phyloP scores from a whole-genome alignment of 805 yeast species.

The Ogataea saltuana region DNA sequence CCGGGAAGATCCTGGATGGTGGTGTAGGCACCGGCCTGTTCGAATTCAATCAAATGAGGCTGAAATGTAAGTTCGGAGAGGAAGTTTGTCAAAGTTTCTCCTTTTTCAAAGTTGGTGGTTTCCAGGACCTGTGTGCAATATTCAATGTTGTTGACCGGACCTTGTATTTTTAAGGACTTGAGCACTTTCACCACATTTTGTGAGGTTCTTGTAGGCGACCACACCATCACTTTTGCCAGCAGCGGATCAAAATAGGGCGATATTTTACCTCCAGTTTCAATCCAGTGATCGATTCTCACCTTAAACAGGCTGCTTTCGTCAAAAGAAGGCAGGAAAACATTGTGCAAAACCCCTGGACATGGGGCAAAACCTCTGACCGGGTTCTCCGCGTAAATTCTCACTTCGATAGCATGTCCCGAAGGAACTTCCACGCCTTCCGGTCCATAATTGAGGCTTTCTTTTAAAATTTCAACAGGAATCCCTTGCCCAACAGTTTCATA shows the following conservation, averaged over 20 bases:
- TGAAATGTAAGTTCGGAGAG: conserved; percentile 75
- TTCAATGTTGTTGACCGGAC: conserved; percentile 87
- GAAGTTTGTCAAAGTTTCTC: conserved; percentile 81
- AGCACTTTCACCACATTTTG: conserved; percentile 78
- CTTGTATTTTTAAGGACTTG: conserved; percentile 79
- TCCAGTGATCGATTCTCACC: conserved; percentile 97
- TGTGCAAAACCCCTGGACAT: conserved; percentile 90
- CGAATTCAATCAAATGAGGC: conserved; percentile 81
- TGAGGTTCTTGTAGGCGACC: conserved; percentile 83
- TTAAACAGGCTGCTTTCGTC: conserved; percentile 36
- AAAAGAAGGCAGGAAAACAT: conserved; percentile 69
- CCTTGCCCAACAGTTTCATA: conserved; percentile 78
- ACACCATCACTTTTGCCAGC: conserved; percentile 92
- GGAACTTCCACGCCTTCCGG: conserved; percentile 33
- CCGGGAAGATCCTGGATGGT: conserved; percentile 96
- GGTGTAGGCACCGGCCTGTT: conserved; percentile 91
- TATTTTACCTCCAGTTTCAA: conserved; percentile 77
- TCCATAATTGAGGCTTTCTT: conserved; percentile 5
- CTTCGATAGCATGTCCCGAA: conserved; percentile 93
- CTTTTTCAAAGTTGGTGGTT: conserved; percentile 78
- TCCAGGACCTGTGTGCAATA: conserved; percentile 81
- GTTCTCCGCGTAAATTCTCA: conserved; percentile 93
- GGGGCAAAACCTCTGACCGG: conserved; percentile 94
- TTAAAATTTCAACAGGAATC: conserved; percentile 44
- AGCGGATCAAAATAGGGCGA: conserved; percentile 97